Conservation (phyloP, 164 flowering plant species). For the Paratinospora sagittata region DNA sequence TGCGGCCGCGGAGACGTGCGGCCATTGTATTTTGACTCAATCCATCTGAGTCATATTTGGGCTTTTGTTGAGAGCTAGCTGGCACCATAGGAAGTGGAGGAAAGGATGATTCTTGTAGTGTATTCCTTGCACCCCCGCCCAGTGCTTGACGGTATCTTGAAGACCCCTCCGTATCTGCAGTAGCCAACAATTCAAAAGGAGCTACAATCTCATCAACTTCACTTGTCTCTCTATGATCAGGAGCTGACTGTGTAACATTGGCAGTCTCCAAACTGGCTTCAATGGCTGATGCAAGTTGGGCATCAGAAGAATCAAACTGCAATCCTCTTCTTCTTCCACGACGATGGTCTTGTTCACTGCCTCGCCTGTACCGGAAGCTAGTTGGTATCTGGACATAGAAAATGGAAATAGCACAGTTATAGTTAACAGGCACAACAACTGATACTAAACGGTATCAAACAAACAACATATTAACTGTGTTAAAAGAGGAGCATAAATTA, state of each 20-base stretch:
- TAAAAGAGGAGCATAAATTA: neutral
- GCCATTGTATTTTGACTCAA: constrained; percentile 54
- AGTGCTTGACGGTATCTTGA: constrained; percentile 76
- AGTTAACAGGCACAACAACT: no score
- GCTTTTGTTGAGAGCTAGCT: constrained; percentile 30
- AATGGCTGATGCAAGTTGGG: constrained; percentile 59
- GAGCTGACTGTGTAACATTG: constrained; percentile 20
- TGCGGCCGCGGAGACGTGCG: constrained; percentile 50
- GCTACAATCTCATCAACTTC: constrained; percentile 39
- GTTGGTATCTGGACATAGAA: constrained; percentile 70
- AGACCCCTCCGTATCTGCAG: constrained; percentile 49
- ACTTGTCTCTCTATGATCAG: constrained; percentile 26
- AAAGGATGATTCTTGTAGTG: constrained; percentile 63
- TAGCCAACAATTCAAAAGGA: constrained; percentile 49
- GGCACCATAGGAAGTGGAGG: constrained; percentile 63
- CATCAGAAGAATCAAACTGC: constrained; percentile 43
- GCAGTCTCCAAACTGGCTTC: constrained; percentile 58
- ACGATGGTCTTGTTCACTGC: constrained; percentile 48
- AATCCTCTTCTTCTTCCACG: constrained; percentile 44
- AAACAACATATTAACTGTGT: neutral
- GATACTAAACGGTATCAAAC: neutral
- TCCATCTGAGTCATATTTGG: constrained; percentile 26
- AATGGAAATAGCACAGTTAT: neutral
- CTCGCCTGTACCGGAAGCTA: constrained; percentile 63
- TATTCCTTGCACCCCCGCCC: constrained; percentile 35